Evolutionary conservation across 192 early-diverging fungal genomes (phyloP), one percentile per base, ranked within the genome.

Genomic region (Coemansia sp.): DNA sequence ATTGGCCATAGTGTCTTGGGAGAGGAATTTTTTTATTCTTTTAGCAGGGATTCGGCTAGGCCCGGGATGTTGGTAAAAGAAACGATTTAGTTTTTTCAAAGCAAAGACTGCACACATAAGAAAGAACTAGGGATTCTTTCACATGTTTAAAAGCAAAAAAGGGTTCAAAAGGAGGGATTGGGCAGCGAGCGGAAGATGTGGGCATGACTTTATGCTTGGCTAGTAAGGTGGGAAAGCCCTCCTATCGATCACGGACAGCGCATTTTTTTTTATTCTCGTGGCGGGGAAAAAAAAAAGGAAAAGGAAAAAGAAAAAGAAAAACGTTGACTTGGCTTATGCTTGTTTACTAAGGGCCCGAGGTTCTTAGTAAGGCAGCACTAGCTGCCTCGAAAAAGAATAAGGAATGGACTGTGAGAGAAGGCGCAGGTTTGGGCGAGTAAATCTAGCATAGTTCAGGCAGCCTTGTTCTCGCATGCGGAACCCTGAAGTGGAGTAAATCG

Each of bases 251-350:
- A 18, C 18, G 10, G 18, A 20, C 45, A 47, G 45, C 18, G 8
- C 45, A 24, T 9, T 47, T 20, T 20, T 20, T 22, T 47, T 41
- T 41, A 35, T 35, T 35, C 34, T 44, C 15, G n/a, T 16, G 41
- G 12, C 16, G 41, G 15, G 41, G 41, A 6, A 44, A 35, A 9
- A 35, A 35, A 35, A 35, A 34, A 34, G 7, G 13, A 43, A 3
- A 43, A 44, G 6, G 18, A 20, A 45, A 6, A 45, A 13, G 18
- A 20, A 2, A 47, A 47, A 47, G 45, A 47, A 47, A 20, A n/a
- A 18, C 45, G 45, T 47, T 47, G 45, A 47, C 45, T 47, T 47
- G 45, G 45, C 18, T 47, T 47, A 47, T 47, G 45, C 45, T 47
- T 20, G 18, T 18, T 47, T 44, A 4, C 41, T 16, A 44, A 44